Percentiles rank a stretch among this genome's conserved stretches.
These are phyloP conservation scores for Hypoxylon sp. DNA, from an alignment of 2,329 filamentous ascomycete species.

Conservation along the genomic window DNA sequence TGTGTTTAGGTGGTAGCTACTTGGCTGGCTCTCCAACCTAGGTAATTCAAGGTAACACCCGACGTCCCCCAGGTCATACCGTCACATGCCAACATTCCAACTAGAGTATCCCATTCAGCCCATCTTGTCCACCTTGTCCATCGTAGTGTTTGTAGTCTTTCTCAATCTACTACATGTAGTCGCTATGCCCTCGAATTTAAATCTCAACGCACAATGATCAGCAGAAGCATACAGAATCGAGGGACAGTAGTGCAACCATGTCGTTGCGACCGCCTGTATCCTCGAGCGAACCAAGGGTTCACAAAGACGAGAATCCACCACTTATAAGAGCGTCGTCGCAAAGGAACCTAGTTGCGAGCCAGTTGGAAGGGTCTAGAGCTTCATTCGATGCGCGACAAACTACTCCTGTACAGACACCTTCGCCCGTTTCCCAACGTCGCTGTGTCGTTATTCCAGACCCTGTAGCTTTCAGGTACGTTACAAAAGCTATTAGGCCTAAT, in stretches of 20 bases:
- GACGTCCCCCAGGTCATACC: slow-evolving; percentile 17
- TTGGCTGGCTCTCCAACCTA: background rate
- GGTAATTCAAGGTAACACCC: slow-evolving; percentile 13
- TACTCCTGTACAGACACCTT: slow-evolving; percentile 41
- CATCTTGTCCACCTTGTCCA: background rate
- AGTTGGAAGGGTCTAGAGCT: slow-evolving; percentile 48
- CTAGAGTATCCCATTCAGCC: slow-evolving; percentile 5
- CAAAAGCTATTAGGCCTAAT: slow-evolving; percentile 7
- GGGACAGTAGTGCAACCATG: slow-evolving; percentile 53
- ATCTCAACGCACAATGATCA: slow-evolving; percentile 47
- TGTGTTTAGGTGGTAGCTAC: slow-evolving; percentile 1
- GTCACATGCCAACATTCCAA: slow-evolving; percentile 47
- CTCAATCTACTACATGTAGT: slow-evolving; percentile 7
- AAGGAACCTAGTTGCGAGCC: slow-evolving; percentile 46
- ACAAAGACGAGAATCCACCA: slow-evolving; percentile 59
- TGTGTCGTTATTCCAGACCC: slow-evolving; percentile 72
- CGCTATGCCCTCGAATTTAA: slow-evolving; percentile 34
- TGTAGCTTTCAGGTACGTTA: slow-evolving; percentile 67
- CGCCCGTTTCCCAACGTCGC: slow-evolving; percentile 57
- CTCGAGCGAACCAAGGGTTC: slow-evolving; percentile 53
- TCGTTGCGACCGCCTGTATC: slow-evolving; percentile 52
- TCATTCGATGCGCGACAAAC: slow-evolving; percentile 40
- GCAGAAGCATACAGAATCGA: slow-evolving; percentile 37
- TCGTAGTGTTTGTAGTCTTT: slow-evolving; percentile 19
- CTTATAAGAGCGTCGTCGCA: slow-evolving; percentile 54